These are phyloP conservation scores for Cystoisospora suis DNA, from an alignment of 169 alveolate genomes.

Conservation along the genomic window DNA sequence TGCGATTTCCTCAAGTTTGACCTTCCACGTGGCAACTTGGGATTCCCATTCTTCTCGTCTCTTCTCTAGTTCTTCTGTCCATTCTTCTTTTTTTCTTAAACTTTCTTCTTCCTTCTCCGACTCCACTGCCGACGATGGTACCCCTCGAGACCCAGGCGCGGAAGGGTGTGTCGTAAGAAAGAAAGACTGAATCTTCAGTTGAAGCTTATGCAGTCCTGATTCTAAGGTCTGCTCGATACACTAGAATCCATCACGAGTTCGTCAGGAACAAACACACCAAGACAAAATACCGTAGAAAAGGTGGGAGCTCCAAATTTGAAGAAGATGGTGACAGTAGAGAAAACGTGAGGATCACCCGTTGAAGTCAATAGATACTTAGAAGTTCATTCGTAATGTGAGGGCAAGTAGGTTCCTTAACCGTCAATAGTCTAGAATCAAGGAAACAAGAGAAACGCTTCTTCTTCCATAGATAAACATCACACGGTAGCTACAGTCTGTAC, in stretches of 20 bases:
- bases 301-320: not conserved
- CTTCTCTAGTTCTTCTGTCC: not conserved
- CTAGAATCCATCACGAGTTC: too few species aligned
- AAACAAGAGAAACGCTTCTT: too few species aligned
- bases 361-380: too few species aligned
- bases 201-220: not conserved
- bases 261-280: not conserved
- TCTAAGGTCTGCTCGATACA: not conserved
- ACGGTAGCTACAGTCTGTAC: too few species aligned
- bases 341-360: too few species aligned
- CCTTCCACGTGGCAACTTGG: not conserved
- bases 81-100: not conserved
- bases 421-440: too few species aligned
- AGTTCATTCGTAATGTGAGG: too few species aligned
- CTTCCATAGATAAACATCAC: too few species aligned
- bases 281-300: not conserved
- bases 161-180: not conserved
- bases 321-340: too few species aligned
- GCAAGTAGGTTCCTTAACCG: too few species aligned
- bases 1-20: not conserved
- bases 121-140: not conserved
- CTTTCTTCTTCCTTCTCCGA: not conserved
- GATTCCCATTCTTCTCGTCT: not conserved
- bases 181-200: not conserved
- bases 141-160: not conserved